These are phyloP conservation scores for Vigna mungo DNA, from an alignment of 306 rosid genomes.

Conservation along the genomic window DNA sequence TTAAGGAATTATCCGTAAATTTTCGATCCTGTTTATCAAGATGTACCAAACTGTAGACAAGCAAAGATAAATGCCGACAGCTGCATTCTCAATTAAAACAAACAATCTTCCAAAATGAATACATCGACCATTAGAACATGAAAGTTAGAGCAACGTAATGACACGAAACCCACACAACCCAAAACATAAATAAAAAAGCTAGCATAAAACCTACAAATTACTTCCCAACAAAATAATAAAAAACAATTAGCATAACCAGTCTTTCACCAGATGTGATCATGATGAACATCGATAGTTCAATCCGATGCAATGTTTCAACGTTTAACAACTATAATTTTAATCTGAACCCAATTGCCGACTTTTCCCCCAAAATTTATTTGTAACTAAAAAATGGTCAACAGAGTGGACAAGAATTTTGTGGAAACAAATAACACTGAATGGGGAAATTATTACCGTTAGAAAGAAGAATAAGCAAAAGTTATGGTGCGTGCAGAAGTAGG, in stretches of 20 bases:
- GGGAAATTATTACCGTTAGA: not conserved
- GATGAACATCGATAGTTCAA: not conserved
- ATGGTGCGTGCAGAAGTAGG: not conserved
- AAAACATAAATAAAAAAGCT: conserved; percentile 14
- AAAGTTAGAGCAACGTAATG: not conserved
- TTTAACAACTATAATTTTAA: not conserved
- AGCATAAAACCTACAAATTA: not conserved
- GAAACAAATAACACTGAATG: not conserved
- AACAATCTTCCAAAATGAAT: not conserved
- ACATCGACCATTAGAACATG: not conserved
- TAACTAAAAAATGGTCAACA: not conserved
- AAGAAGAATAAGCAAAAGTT: not conserved
- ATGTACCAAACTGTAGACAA: not conserved
- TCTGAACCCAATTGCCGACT: not conserved
- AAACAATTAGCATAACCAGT: not conserved
- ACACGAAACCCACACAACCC: not conserved
- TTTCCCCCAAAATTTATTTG: not conserved
- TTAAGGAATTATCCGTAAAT: not conserved
- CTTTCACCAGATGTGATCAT: conserved; percentile 12
- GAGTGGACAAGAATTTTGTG: not conserved
- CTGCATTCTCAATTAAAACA: conserved; percentile 28
- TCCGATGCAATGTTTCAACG: not conserved
- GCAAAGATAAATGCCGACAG: not conserved
- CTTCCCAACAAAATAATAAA: not conserved
- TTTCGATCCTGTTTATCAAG: not conserved